Conservation (phyloP, 139 green algal species). For the Micromonas commoda region DNA sequence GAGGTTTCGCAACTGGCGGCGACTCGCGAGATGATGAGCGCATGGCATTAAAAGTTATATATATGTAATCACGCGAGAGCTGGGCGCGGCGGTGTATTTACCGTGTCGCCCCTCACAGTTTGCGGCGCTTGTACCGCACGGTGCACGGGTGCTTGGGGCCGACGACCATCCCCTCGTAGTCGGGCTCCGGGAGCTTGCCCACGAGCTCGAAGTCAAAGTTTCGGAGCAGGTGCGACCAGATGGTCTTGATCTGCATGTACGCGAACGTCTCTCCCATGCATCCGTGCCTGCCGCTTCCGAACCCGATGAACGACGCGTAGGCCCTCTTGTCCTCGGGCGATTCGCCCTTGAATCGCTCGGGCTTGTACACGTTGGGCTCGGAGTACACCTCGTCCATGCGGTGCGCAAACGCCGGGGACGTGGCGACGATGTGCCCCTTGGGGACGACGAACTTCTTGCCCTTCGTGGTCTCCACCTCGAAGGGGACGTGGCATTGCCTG, state of each 20-base stretch:
- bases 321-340: conserved; percentile 55
- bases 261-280: conserved; percentile 98
- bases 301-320: conserved; percentile 82
- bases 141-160: conserved; percentile 71
- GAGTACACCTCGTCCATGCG: conserved; percentile 67
- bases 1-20: too few species aligned
- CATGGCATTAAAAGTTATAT: too few species aligned
- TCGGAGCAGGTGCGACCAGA: conserved; percentile 85
- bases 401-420: conserved; percentile 83
- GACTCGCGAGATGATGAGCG: too few species aligned
- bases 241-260: conserved; percentile 96
- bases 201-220: conserved; percentile 97
- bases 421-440: conserved; percentile 78
- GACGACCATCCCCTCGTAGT: conserved; percentile 93
- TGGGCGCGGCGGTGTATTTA: not conserved
- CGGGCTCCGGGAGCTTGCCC: conserved; percentile 70
- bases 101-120: not conserved
- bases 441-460: conserved; percentile 74
- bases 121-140: conserved; percentile 70
- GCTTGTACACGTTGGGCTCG: conserved; percentile 70
- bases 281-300: conserved; percentile 88
- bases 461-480: conserved; percentile 69
- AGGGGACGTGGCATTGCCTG: conserved; percentile 73
- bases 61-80: too few species aligned
- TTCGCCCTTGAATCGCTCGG: conserved; percentile 64